Percentiles rank a stretch among this genome's conserved stretches.
phyloP scores from a whole-genome alignment of 148 eudicot species.

The Fagopyrum tataricum region DNA sequence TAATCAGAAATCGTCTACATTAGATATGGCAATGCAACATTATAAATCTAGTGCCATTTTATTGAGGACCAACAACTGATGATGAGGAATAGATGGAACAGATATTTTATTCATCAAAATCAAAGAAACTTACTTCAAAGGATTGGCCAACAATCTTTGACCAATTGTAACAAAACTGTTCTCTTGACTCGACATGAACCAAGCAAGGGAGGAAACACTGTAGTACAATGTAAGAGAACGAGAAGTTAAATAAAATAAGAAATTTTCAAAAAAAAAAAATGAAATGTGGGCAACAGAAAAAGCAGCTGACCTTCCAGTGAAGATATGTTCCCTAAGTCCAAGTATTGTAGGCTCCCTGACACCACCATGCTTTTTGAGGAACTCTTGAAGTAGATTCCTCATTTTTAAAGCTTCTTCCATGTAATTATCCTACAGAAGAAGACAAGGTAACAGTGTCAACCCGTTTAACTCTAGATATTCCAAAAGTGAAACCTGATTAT shows the following conservation, averaged over 20 bases:
- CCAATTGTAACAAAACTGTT: slow-evolving; percentile 98
- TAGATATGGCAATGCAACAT: not conserved
- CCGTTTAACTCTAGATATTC: not conserved
- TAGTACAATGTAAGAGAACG: slow-evolving; percentile 20
- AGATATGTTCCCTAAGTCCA: slow-evolving; percentile 96
- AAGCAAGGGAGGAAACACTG: slow-evolving; percentile 99
- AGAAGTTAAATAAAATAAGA: not conserved
- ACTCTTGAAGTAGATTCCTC: slow-evolving; percentile 98
- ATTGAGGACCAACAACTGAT: not conserved
- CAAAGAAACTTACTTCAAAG: slow-evolving; percentile 59
- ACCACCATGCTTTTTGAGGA: slow-evolving; percentile 80
- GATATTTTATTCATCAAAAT: not conserved
- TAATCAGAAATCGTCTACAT: not conserved
- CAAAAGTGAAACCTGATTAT: not conserved
- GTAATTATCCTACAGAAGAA: slow-evolving; percentile 74
- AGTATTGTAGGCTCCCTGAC: slow-evolving; percentile 85
- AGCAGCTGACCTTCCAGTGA: slow-evolving; percentile 76
- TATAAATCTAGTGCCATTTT: not conserved
- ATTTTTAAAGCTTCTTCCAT: slow-evolving; percentile 99
- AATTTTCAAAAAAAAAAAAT: not conserved
- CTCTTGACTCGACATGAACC: slow-evolving; percentile 99
- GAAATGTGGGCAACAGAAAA: not conserved
- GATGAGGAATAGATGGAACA: not conserved
- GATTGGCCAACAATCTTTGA: slow-evolving; percentile 90
- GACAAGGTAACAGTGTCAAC: not conserved